Evolutionary conservation across 495 filamentous ascomycete species (phyloP), one percentile per base, ranked within the genome.

Genomic region (Aspergillus homomorphus): DNA sequence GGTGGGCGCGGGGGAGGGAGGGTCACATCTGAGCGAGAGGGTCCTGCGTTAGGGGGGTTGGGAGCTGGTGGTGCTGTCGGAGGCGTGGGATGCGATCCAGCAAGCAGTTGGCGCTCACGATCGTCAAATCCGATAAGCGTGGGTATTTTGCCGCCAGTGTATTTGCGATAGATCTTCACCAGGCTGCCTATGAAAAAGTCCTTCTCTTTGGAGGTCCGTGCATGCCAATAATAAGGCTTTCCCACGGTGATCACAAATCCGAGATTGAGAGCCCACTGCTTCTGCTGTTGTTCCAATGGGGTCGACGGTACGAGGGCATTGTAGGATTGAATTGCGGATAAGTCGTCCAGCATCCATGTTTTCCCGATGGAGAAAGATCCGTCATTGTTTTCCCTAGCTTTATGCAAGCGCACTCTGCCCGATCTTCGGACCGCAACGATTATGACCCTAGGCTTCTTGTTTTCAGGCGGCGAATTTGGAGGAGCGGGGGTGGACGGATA

Each of bases 171-270:
- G 41, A 98, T 96, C 74, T 97, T 98, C 58, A 97, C 83, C 60
- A 97, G 70, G 66, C 91, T 96, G 23, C 87, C 89, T 66, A 98
- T 95, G 71, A 98, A 98, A 74, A 96, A 98, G 56, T 96, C 92
- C 78, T 97, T 98, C 72, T 98, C 94, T 75, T 96, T 96, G 46
- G 87, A 81, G 14, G 87, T 92, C 41, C 87, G 82, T 18, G 95
- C 92, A 73, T 94, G 87, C 94, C 94, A 98, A 70, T 96, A 98
- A 70, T 98, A 98, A 0, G 91, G 89, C 70, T 98, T 98, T 12
- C 89, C 84, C 21, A 98, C 80, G 0, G 86, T 93, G 20, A 97
- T 89, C n/a, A 87, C 77, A 66, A 98, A 98, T 20, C 94, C 94
- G 41, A 84, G 81, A 53, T 84, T 85, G 44, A 86, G 83, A 33